These are phyloP conservation scores for Boechera stricta DNA, from an alignment of 345 rosid species.

Conservation along the genomic window DNA sequence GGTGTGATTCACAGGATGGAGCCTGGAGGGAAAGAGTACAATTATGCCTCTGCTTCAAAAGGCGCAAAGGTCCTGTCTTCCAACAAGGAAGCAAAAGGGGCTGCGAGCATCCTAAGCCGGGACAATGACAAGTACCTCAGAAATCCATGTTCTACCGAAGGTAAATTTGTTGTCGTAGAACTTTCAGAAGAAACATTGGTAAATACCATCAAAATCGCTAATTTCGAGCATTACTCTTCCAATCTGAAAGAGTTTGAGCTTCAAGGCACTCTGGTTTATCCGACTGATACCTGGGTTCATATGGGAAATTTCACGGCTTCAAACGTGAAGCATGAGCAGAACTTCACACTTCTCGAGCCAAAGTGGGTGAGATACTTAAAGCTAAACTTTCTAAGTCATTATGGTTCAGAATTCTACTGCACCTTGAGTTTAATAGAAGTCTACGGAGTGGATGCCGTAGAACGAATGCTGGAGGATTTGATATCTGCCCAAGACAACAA, in stretches of 20 bases:
- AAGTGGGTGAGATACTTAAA: constrained; percentile 90
- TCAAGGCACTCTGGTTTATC: constrained; percentile 86
- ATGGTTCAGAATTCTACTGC: constrained; percentile 94
- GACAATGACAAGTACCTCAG: constrained; percentile 94
- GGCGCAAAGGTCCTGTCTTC: constrained; percentile 84
- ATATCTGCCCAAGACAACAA: constrained; percentile 61
- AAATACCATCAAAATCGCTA: constrained; percentile 77
- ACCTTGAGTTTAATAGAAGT: constrained; percentile 84
- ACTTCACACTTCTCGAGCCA: constrained; percentile 69
- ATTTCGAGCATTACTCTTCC: constrained; percentile 94
- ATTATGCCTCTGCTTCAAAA: constrained; percentile 88
- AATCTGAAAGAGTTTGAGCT: constrained; percentile 84
- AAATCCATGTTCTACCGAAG: constrained; percentile 93
- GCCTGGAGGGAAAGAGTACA: constrained; percentile 89
- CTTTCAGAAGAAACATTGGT: constrained; percentile 97
- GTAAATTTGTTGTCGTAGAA: constrained; percentile 79
- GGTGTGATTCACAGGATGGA: constrained; percentile 79
- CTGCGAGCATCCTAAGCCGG: constrained; percentile 70
- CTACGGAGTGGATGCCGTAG: constrained; percentile 96
- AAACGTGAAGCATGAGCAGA: constrained; percentile 78
- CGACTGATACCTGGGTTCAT: constrained; percentile 80
- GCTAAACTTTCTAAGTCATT: constrained; percentile 72
- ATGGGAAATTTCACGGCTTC: constrained; percentile 89
- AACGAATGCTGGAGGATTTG: constrained; percentile 92
- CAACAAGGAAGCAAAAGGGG: constrained; percentile 96